Conservation (phyloP, 495 filamentous ascomycete genomes). For the Hypoxylon perforatum region DNA sequence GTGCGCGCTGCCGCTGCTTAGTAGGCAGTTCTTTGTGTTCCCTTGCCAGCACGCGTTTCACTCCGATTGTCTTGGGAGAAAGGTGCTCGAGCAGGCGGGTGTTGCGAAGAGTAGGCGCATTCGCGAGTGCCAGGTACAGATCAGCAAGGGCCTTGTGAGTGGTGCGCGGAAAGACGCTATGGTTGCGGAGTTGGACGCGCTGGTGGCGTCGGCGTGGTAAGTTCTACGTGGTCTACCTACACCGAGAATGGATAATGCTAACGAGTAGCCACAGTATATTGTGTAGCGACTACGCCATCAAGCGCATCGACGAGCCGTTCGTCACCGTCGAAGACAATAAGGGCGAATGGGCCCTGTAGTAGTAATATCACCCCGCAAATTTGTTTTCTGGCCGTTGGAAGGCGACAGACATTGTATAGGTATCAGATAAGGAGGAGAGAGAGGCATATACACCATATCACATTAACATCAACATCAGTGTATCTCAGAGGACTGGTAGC, state of each 20-base stretch:
- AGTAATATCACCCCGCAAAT: conserved; percentile 5
- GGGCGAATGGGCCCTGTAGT: conserved; percentile 84
- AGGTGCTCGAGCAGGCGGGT: conserved; percentile 79
- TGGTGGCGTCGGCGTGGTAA: conserved; percentile 85
- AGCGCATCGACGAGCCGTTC: conserved; percentile 92
- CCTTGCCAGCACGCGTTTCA: conserved; percentile 98
- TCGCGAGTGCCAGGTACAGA: conserved; percentile 81
- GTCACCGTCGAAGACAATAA: conserved; percentile 73
- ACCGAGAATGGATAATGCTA: conserved; percentile 11
- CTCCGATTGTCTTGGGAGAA: conserved; percentile 86
- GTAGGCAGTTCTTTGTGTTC: conserved; percentile 95
- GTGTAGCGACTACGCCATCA: conserved; percentile 94
- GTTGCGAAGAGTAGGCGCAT: conserved; percentile 83
- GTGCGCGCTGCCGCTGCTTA: conserved; percentile 85
- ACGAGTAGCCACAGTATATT: conserved; percentile 70
- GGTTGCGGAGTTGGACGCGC: conserved; percentile 85
- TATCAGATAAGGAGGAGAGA: conserved; percentile 30
- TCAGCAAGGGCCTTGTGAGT: conserved; percentile 75
- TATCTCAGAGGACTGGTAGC: conserved; percentile 15
- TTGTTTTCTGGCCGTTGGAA: conserved; percentile 3
- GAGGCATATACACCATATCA: too few species aligned
- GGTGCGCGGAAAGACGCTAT: conserved; percentile 79
- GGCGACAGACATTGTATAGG: too few species aligned
- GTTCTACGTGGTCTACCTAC: conserved; percentile 43
- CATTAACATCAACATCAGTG: background rate